phyloP scores from a whole-genome alignment of 805 yeast genomes.

The Cyberlindnera mycetangii region DNA sequence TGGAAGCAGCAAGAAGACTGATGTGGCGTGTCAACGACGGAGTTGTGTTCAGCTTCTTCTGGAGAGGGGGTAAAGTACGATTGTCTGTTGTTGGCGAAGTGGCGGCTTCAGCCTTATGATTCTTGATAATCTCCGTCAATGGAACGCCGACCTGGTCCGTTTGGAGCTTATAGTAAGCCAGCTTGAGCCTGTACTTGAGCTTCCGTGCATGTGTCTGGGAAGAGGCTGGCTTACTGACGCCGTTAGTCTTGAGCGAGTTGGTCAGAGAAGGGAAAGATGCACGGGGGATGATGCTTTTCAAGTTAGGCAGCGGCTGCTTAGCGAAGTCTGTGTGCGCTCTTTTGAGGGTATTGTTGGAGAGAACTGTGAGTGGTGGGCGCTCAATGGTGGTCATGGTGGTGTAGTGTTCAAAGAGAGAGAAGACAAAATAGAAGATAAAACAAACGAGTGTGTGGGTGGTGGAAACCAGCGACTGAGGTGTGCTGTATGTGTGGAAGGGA shows the following conservation, averaged over 20 bases:
- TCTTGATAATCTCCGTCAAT: slow-evolving; percentile 28
- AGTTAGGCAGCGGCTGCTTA: slow-evolving; percentile 14
- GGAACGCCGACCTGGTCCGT: slow-evolving; percentile 44
- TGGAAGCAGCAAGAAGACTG: slow-evolving; percentile 36
- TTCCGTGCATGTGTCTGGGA: slow-evolving; percentile 33
- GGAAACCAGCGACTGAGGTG: too few species aligned
- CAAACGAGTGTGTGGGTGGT: too few species aligned
- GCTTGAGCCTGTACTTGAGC: slow-evolving; percentile 44
- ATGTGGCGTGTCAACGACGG: slow-evolving; percentile 29
- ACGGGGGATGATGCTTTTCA: slow-evolving; percentile 9
- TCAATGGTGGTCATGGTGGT: slow-evolving; percentile 19
- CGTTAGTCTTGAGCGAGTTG: background rate
- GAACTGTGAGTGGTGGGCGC: slow-evolving; percentile 21
- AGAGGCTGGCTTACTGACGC: slow-evolving; percentile 6
- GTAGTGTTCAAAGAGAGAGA: background rate
- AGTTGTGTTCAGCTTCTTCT: slow-evolving; percentile 11
- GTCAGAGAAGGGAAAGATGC: slow-evolving; percentile 3
- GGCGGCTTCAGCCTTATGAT: too few species aligned
- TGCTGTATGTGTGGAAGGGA: background rate
- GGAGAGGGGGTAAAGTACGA: background rate
- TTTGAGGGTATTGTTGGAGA: slow-evolving; percentile 20
- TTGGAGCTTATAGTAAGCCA: slow-evolving; percentile 50
- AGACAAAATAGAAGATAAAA: too few species aligned
- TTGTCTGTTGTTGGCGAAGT: background rate
- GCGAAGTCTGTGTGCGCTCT: slow-evolving; percentile 13